Conservation (phyloP, 1,284 basidiomycete species). For the Trichosporon asahii region DNA sequence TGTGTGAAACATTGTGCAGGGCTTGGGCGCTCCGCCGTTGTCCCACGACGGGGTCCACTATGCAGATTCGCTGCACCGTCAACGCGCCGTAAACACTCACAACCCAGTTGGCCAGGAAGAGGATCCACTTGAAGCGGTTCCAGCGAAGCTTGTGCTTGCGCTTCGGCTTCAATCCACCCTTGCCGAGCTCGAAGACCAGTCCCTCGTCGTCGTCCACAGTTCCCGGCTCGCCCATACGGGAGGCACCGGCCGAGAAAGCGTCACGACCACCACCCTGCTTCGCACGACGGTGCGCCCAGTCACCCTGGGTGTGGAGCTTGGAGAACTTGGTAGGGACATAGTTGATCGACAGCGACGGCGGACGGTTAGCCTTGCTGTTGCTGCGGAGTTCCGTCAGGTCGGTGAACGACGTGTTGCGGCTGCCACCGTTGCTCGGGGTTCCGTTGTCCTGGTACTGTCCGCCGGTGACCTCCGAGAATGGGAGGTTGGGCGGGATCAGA, state of each 20-base stretch:
- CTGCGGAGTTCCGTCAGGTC: slow-evolving; percentile 25
- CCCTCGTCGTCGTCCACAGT: slow-evolving; percentile 61
- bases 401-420: slow-evolving; percentile 27
- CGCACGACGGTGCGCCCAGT: slow-evolving; percentile 45
- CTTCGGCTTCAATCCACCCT: slow-evolving; percentile 49
- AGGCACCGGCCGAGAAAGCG: slow-evolving; percentile 55
- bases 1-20: neutral
- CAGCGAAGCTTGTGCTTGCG: slow-evolving; percentile 58
- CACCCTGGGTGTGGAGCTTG: slow-evolving; percentile 53
- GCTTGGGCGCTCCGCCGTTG: neutral
- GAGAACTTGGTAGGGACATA: slow-evolving; percentile 67
- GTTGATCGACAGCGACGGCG: slow-evolving; percentile 56
- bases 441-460: slow-evolving; percentile 19
- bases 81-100: slow-evolving; percentile 51
- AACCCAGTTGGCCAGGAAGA: slow-evolving; percentile 59
- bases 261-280: slow-evolving; percentile 63
- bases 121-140: slow-evolving; percentile 68
- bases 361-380: slow-evolving; percentile 27
- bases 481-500: slow-evolving; percentile 33
- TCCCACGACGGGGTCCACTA: neutral
- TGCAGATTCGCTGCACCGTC: neutral
- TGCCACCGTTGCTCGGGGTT: slow-evolving; percentile 13
- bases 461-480: slow-evolving; percentile 31
- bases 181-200: slow-evolving; percentile 51
- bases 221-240: slow-evolving; percentile 57